Conservation (phyloP, 2,329 filamentous ascomycete genomes). For the Fusarium sp. region DNA sequence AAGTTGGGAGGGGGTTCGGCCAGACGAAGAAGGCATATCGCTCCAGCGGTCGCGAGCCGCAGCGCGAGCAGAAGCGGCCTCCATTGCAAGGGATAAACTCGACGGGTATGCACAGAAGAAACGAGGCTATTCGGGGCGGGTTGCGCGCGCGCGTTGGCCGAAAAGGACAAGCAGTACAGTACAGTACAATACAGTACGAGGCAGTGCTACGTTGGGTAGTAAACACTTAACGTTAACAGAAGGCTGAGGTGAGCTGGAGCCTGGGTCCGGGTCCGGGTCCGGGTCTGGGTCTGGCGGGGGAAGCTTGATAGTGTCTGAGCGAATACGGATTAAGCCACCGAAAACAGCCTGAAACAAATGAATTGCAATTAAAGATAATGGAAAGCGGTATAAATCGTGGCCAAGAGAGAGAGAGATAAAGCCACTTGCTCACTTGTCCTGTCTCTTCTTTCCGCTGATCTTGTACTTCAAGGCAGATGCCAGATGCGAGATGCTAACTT, state of each 20-base stretch:
- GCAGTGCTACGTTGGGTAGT: conserved; percentile 6
- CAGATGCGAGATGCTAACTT: not conserved
- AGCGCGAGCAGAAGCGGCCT: conserved; percentile 95
- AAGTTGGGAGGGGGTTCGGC: conserved; percentile 84
- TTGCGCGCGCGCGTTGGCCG: conserved; percentile 21
- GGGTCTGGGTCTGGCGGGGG: conserved; percentile 21
- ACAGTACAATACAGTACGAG: conserved; percentile 1
- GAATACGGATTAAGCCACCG: conserved; percentile 26
- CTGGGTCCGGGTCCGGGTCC: not conserved
- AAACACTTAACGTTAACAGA: not conserved
- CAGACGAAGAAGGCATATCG: conserved; percentile 73
- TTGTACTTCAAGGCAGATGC: not conserved
- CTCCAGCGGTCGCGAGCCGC: conserved; percentile 94
- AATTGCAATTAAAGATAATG: not conserved
- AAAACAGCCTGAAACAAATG: conserved; percentile 12
- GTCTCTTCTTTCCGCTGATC: not conserved
- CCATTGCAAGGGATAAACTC: conserved; percentile 66
- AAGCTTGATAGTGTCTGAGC: conserved; percentile 27
- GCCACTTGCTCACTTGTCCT: not conserved
- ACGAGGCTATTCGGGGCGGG: conserved; percentile 7
- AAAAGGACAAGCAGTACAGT: conserved; percentile 1
- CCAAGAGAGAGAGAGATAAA: not conserved
- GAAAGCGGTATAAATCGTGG: not conserved
- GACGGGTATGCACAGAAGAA: not conserved
- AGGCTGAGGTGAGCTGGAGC: conserved; percentile 36